Conservation (phyloP, 352 stramenopile species). For the Phytophthora ramorum region DNA sequence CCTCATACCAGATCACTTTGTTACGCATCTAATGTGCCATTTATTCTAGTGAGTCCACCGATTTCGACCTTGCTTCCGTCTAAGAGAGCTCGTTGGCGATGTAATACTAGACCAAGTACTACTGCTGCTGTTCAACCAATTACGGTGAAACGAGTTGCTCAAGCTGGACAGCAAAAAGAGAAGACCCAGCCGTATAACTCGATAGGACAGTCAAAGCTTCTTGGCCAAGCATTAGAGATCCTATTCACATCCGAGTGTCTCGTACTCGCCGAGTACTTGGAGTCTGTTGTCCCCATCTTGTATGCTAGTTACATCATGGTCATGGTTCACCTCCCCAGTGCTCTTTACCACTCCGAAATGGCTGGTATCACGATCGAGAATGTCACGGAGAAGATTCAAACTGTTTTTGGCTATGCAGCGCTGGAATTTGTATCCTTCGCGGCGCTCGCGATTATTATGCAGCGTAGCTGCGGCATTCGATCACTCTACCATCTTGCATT, state of each 20-base stretch:
- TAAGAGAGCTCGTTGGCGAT: too few relatives aligned
- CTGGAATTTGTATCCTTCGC: slow-evolving; percentile 28
- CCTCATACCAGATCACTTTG: too few relatives aligned
- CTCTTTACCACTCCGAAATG: slow-evolving; percentile 12
- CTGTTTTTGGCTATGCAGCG: slow-evolving; percentile 12
- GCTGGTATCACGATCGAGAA: not conserved
- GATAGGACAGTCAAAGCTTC: not conserved
- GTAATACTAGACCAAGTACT: too few relatives aligned
- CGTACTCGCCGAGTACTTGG: slow-evolving; percentile 7
- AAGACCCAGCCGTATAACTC: not conserved
- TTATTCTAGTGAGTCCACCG: too few relatives aligned
- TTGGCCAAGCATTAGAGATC: not conserved
- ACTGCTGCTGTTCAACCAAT: too few relatives aligned
- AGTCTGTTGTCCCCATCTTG: slow-evolving; percentile 2
- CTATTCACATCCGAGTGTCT: slow-evolving; percentile 5
- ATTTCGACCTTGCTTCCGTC: too few relatives aligned
- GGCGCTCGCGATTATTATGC: slow-evolving; percentile 6
- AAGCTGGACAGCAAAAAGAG: not conserved
- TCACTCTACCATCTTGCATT: slow-evolving; percentile 32
- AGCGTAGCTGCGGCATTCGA: slow-evolving; percentile 13
- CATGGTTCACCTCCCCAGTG: slow-evolving; percentile 7
- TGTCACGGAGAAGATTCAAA: not conserved
- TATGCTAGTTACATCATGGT: slow-evolving; percentile 1
- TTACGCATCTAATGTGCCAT: too few relatives aligned
- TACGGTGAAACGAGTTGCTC: too few relatives aligned